Evolutionary conservation across 345 rosid species (phyloP).

Genomic region (Gossypium longicalyx): DNA sequence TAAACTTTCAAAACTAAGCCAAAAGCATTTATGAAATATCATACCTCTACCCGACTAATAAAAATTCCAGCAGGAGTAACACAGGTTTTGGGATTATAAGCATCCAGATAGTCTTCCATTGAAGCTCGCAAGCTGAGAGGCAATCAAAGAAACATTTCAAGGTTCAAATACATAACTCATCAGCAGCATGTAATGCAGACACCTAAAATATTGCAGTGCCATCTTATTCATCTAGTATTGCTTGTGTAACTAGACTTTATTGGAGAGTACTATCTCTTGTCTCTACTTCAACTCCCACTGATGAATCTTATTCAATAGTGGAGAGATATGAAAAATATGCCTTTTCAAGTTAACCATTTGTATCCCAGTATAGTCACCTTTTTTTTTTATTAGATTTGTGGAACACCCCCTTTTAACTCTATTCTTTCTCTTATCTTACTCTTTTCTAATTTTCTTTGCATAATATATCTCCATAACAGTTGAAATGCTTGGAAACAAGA

Average conservation of each 20-base stretch:
- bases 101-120: conserved; percentile 95
- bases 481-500: neutral
- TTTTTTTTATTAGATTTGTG: neutral
- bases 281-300: neutral
- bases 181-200: neutral
- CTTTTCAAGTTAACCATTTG: neutral
- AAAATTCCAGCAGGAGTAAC: conserved; percentile 84
- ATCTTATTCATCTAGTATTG: neutral
- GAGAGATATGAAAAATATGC: neutral
- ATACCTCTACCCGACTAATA: conserved; percentile 75
- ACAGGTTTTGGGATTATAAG: conserved; percentile 66
- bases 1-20: neutral
- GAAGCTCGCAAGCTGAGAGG: conserved; percentile 75
- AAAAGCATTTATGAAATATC: conserved; percentile 13
- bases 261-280: neutral
- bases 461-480: conserved; percentile 1
- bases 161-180: neutral
- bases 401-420: neutral
- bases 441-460: neutral
- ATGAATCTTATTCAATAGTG: neutral
- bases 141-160: conserved; percentile 14
- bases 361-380: neutral
- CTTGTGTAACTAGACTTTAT: neutral
- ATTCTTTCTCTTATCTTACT: neutral
- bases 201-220: neutral